Evolutionary conservation across 331 rosid species (phyloP), one percentile per base, ranked within the genome.

Genomic region (Stylosanthes scabra): DNA sequence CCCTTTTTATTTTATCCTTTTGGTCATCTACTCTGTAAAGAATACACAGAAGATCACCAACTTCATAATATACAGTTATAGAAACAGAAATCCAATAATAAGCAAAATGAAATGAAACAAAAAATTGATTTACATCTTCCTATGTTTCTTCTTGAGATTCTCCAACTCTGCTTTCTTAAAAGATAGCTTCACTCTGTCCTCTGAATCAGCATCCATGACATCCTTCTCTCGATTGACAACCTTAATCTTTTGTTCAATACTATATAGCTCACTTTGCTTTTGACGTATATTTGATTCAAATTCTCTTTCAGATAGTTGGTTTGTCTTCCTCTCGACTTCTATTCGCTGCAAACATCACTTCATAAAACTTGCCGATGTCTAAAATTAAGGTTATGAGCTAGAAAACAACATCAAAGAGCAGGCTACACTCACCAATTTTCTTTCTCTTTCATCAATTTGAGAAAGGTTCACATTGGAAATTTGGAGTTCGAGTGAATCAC

Each of bases 381-480:
- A 66, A 69, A 70, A 14, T 25, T 54, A 71, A 63, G 51, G 46
- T 25, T 70, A 57, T 71, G 68, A 64, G 78, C 12, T 56, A 64
- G 66, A 15, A 57, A 66, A 49, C 34, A 70, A 65, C 49, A 79
- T 46, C 67, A 74, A n/a, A 70, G 5, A 59, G 87, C 56, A 79
- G 70, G 61, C 49, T 72, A 41, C 66, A 65, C 91, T 80, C 77
- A 94, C 99, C 93, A 86, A 80, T 60, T 72, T 87, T 71, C 83
- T 94, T 45, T 94, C 99, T 82, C 86, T 86, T 80, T 91, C 96
- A 67, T 91, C 96, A 68, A 91, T 84, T 51, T 71, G 87, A 83
- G 88, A 85, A 66, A 91, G 74, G 76, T 90, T 68, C 59, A 75
- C 69, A 63, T 84, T 74, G 29, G 93, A 74, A 77, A 87, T 81